Conservation (phyloP, 106 monocot genomes). For the Platanthera guangdongensis region DNA sequence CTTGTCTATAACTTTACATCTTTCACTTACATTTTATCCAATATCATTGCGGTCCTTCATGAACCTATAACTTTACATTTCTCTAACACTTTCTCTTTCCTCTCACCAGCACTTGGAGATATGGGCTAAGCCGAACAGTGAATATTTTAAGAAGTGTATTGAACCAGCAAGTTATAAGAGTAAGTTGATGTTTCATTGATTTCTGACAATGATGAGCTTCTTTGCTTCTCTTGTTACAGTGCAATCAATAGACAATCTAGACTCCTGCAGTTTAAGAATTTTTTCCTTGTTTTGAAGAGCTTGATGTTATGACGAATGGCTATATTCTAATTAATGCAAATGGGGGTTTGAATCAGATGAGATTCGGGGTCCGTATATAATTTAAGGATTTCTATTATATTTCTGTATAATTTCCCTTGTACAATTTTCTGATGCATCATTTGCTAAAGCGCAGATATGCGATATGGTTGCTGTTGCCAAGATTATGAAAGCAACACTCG, state of each 20-base stretch:
- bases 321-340: slow-evolving; percentile 93
- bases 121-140: slow-evolving; percentile 74
- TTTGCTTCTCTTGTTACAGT: not conserved
- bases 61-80: not conserved
- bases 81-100: not conserved
- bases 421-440: slow-evolving; percentile 19
- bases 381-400: slow-evolving; percentile 7
- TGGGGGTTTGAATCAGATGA: slow-evolving; percentile 99
- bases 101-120: slow-evolving; percentile 53
- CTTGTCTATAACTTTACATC: not conserved
- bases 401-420: slow-evolving; percentile 1
- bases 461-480: slow-evolving; percentile 99
- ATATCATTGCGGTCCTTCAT: not conserved
- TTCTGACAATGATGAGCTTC: slow-evolving; percentile 2
- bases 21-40: not conserved
- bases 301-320: slow-evolving; percentile 75
- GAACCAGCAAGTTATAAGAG: slow-evolving; percentile 41
- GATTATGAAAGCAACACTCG: slow-evolving; percentile 83
- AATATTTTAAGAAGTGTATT: slow-evolving; percentile 77
- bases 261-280: not conserved
- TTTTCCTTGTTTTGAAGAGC: slow-evolving; percentile 27
- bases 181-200: slow-evolving; percentile 25
- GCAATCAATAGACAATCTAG: not conserved
- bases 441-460: slow-evolving; percentile 79
- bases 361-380: slow-evolving; percentile 82